These are phyloP conservation scores for Hericium coralloides DNA, from an alignment of 768 basidiomycete species.

Conservation along the genomic window DNA sequence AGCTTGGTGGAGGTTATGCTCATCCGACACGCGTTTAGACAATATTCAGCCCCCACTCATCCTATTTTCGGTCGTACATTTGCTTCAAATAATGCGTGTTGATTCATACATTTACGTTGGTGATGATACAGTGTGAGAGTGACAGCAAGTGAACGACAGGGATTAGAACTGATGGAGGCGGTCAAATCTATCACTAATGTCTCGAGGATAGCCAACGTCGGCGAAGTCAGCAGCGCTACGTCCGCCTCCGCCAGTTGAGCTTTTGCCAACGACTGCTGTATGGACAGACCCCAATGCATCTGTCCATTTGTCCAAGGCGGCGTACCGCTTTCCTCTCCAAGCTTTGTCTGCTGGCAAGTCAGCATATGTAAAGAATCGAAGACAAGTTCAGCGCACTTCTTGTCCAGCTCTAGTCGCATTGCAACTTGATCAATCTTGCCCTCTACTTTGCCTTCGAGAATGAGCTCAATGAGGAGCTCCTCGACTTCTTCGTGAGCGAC, in stretches of 20 bases:
- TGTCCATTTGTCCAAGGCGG: slow-evolving; percentile 75
- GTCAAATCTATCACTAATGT: neutral
- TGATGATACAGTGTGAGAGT: neutral
- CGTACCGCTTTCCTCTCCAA: slow-evolving; percentile 83
- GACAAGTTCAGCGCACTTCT: slow-evolving; percentile 46
- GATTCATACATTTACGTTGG: neutral
- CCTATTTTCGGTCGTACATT: too few species aligned
- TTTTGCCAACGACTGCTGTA: slow-evolving; percentile 66
- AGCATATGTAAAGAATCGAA: slow-evolving; percentile 6
- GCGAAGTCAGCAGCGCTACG: slow-evolving; percentile 7
- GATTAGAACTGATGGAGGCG: neutral
- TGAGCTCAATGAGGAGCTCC: slow-evolving; percentile 85
- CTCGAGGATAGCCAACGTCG: slow-evolving; percentile 1
- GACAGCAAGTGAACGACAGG: neutral
- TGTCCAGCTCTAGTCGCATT: slow-evolving; percentile 85
- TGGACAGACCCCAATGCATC: slow-evolving; percentile 74
- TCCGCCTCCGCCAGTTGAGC: slow-evolving; percentile 28
- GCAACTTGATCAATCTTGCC: slow-evolving; percentile 96
- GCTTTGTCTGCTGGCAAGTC: slow-evolving; percentile 48
- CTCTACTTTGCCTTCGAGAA: slow-evolving; percentile 94
- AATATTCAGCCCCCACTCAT: too few species aligned
- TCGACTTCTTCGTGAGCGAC: slow-evolving; percentile 90
- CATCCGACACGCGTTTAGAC: too few species aligned
- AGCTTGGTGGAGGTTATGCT: too few species aligned
- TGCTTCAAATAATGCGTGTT: neutral